phyloP scores from a whole-genome alignment of 805 yeast genomes.

The Torulaspora microellipsoides region DNA sequence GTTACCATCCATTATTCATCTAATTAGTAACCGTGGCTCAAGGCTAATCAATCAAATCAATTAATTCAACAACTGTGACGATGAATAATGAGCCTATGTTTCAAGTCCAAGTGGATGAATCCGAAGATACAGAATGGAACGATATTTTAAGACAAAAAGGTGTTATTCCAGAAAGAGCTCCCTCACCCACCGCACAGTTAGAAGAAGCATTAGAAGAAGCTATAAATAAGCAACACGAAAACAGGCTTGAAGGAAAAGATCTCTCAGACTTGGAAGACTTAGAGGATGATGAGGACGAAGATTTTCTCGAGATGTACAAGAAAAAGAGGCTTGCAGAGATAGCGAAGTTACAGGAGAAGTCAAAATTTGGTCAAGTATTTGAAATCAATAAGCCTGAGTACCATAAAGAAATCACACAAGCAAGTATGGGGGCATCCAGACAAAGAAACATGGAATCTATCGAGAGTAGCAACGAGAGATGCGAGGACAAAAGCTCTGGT shows the following conservation, averaged over 20 bases:
- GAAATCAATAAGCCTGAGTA: constrained; percentile 88
- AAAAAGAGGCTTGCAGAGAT: constrained; percentile 74
- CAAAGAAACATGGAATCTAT: neutral
- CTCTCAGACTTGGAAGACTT: constrained; percentile 79
- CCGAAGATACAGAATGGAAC: constrained; percentile 98
- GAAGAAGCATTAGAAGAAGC: constrained; percentile 89
- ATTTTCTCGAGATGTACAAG: constrained; percentile 73
- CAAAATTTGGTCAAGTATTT: constrained; percentile 68
- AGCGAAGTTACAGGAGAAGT: constrained; percentile 48
- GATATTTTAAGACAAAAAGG: constrained; percentile 89
- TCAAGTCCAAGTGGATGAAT: constrained; percentile 86
- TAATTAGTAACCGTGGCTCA: neutral
- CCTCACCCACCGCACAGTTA: constrained; percentile 79
- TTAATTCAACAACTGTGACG: neutral
- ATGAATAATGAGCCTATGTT: constrained; percentile 51
- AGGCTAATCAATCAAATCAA: neutral
- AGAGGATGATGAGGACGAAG: constrained; percentile 93
- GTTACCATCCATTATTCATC: neutral
- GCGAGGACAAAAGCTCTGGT: constrained; percentile 2
- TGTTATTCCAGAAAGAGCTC: constrained; percentile 85
- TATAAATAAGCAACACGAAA: constrained; percentile 69
- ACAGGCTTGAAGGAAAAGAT: constrained; percentile 71
- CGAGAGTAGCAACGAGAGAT: neutral
- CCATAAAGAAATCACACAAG: constrained; percentile 76
- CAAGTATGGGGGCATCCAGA: constrained; percentile 43